Base-by-base conservation (phyloP, 352 stramenopile species). In the Pythium grandisporangium region DNA sequence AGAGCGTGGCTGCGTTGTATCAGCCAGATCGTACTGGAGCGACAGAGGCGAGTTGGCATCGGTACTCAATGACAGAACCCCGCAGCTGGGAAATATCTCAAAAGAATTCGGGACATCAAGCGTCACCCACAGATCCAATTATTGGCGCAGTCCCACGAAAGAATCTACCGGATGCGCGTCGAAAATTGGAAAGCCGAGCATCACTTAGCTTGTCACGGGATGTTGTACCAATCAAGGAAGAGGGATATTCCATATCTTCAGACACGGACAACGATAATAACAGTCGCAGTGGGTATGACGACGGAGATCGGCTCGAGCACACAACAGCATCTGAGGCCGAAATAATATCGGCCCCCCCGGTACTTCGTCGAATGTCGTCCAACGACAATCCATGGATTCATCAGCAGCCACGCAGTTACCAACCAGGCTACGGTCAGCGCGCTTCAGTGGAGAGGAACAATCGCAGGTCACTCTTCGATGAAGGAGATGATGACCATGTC, bases 161-260 rank as follows among this genome's bases (percentile, higher is more conserved):
- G 35, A 58, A 38, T 44, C 42, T 60, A 13, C 51, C 45, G 29
- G 71, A 88, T 11, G 66, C 70, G 20, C 54, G 75, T 37, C 66
- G 75, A 11, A 81, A 88, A 41, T 50, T 88, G 24, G 70, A 83
- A n/a, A 65, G 71, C 14, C 58, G 72, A 24, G 50, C 61, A 33
- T 88, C 72, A 2, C 70, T 88, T 30, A 84, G 65, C 16, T 56
- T 83, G 40, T 80, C 82, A 30, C 63, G 63, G 7, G 75, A 85
- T 23, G 52, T 60, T 0, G 54, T 84, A 38, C 57, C 54, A 30
- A 58, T 55, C 0, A 55, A 71, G 13, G 52, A 82, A 45, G 75
- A 88, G 49, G 75, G 84, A 25, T 79, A 64, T 25, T 63, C 65
- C 20, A 55, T 50, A n/a, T 52, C 61, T 11, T 64, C 69, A 8